Evolutionary conservation across 1,284 basidiomycete species (phyloP).

Genomic region (Tilletia caries): DNA sequence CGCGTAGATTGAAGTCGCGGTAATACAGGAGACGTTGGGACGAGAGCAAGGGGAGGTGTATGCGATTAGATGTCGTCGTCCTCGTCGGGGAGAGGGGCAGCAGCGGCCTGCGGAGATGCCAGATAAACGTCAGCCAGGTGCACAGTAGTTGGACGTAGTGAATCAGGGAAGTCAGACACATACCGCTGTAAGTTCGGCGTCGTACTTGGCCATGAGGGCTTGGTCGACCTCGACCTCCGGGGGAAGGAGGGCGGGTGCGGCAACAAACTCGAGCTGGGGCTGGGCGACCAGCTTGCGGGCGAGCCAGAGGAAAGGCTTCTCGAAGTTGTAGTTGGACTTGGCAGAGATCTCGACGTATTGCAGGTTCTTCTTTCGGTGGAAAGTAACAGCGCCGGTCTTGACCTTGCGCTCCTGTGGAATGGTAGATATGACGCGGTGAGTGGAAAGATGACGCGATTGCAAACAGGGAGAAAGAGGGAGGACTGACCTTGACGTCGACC

Average conservation of each 20-base stretch:
- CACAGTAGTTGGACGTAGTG: no score
- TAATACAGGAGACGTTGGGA: no score
- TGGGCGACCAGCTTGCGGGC: conserved; percentile 97
- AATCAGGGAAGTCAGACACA: no score
- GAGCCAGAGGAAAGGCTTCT: conserved; percentile 99
- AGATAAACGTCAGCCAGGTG: no score
- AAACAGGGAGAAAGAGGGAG: background rate
- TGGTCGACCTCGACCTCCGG: conserved; percentile 86
- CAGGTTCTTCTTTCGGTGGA: conserved; percentile 99
- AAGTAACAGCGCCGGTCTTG: conserved; percentile 96
- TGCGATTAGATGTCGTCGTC: conserved; percentile 55
- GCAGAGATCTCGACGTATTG: conserved; percentile 99
- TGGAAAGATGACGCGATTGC: background rate
- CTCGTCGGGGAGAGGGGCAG: conserved; percentile 60
- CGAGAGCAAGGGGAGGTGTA: no score
- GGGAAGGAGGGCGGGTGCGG: conserved; percentile 90
- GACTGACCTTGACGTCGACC: conserved; percentile 89
- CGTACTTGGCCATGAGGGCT: conserved; percentile 77
- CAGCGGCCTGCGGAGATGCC: conserved; percentile 51
- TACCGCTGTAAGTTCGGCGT: conserved; percentile 66
- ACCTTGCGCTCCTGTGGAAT: conserved; percentile 88
- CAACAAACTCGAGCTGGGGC: conserved; percentile 85
- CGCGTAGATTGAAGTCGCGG: no score
- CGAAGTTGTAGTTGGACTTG: conserved; percentile 99
- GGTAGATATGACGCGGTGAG: conserved; percentile 11